phyloP scores from a whole-genome alignment of 2,329 filamentous ascomycete species.

The Xylariaceae sp. region DNA sequence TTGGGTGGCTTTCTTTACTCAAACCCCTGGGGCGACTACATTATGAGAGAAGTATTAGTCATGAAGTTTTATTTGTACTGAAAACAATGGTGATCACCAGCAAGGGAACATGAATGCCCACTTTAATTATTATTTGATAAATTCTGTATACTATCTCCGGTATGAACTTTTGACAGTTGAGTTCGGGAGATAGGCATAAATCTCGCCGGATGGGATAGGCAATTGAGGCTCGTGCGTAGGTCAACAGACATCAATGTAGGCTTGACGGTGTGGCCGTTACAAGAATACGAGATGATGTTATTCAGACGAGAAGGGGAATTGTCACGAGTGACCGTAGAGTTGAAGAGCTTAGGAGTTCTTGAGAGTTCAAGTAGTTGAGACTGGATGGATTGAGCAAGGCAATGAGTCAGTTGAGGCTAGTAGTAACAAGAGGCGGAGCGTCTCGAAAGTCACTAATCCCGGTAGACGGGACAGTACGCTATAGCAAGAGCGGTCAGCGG shows the following conservation, averaged over 20 bases:
- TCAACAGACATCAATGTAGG: slow-evolving; percentile 64
- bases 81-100: background rate
- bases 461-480: slow-evolving; percentile 25
- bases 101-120: slow-evolving; percentile 19
- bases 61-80: background rate
- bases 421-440: slow-evolving; percentile 19
- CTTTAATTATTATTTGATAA: slow-evolving; percentile 47
- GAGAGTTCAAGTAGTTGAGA: background rate
- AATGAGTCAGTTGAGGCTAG: slow-evolving; percentile 10
- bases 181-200: slow-evolving; percentile 61
- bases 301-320: slow-evolving; percentile 20
- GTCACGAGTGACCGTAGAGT: slow-evolving; percentile 21
- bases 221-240: slow-evolving; percentile 57
- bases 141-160: slow-evolving; percentile 60
- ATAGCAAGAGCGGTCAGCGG: slow-evolving; percentile 29
- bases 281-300: slow-evolving; percentile 15
- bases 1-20: slow-evolving; percentile 37
- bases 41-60: slow-evolving; percentile 8
- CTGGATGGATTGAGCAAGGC: slow-evolving; percentile 15
- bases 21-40: slow-evolving; percentile 14
- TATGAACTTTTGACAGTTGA: slow-evolving; percentile 57
- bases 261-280: slow-evolving; percentile 33
- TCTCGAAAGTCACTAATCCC: slow-evolving; percentile 22
- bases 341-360: slow-evolving; percentile 14
- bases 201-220: slow-evolving; percentile 58